Conservation (phyloP, 2,329 filamentous ascomycete genomes). For the Dothideomycetidae sp. region DNA sequence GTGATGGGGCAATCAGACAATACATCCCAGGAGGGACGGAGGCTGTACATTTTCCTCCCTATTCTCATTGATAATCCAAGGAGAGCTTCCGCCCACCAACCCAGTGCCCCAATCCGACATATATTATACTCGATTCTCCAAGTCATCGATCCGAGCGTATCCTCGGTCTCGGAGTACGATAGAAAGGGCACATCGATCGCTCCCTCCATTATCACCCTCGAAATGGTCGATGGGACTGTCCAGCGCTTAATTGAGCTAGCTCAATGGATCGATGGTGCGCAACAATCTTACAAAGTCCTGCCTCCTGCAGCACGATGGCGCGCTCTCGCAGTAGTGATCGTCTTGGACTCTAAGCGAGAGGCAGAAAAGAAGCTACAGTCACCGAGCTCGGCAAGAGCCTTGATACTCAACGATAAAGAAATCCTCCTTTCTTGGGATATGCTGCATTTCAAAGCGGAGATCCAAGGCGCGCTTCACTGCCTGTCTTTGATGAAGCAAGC, state of each 20-base stretch:
- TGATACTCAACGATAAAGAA: slow-evolving; percentile 7
- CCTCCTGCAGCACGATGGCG: slow-evolving; percentile 10
- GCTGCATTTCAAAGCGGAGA: slow-evolving; percentile 27
- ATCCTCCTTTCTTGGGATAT: slow-evolving; percentile 20
- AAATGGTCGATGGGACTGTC: neutral
- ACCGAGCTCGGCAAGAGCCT: slow-evolving; percentile 2
- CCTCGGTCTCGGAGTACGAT: slow-evolving; percentile 24
- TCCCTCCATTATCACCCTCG: slow-evolving; percentile 7
- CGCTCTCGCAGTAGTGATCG: slow-evolving; percentile 4
- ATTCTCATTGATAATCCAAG: slow-evolving; percentile 39
- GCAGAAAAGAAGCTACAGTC: slow-evolving; percentile 10
- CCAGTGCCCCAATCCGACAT: slow-evolving; percentile 24
- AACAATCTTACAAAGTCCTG: neutral
- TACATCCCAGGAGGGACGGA: slow-evolving; percentile 2
- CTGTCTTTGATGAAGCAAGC: slow-evolving; percentile 29
- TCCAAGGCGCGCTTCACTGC: slow-evolving; percentile 31
- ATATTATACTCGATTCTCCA: slow-evolving; percentile 27
- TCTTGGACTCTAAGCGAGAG: slow-evolving; percentile 9
- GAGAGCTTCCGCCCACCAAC: slow-evolving; percentile 29
- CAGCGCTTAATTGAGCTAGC: neutral
- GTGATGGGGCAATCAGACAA: slow-evolving; percentile 14
- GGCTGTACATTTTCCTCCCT: slow-evolving; percentile 47
- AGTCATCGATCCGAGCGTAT: slow-evolving; percentile 8
- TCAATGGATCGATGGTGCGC: neutral
- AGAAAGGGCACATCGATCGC: slow-evolving; percentile 22